phyloP scores from a whole-genome alignment of 2,329 filamentous ascomycete species.

The Dothiorella sarmentorum region DNA sequence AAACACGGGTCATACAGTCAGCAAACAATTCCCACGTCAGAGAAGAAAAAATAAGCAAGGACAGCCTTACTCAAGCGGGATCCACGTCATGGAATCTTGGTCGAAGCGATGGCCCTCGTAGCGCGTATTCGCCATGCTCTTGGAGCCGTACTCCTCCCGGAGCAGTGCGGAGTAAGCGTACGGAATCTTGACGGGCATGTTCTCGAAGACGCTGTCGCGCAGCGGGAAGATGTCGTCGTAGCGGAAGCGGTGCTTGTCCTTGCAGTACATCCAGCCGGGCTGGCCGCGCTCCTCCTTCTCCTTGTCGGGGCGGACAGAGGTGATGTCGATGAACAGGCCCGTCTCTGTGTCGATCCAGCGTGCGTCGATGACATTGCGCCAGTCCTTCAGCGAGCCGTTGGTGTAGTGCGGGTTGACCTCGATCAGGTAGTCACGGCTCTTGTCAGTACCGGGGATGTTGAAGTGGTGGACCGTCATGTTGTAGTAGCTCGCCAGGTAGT shows the following conservation, averaged over 20 bases:
- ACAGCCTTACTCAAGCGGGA: slow-evolving; percentile 16
- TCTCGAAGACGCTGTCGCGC: slow-evolving; percentile 53
- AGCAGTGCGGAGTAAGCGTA: slow-evolving; percentile 55
- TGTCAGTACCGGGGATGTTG: slow-evolving; percentile 30
- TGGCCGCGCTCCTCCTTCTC: slow-evolving; percentile 38
- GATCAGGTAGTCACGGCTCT: slow-evolving; percentile 47
- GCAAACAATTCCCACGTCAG: neutral
- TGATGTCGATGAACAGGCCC: slow-evolving; percentile 61
- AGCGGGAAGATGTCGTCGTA: slow-evolving; percentile 57
- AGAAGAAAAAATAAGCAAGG: neutral
- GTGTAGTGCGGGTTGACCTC: slow-evolving; percentile 58
- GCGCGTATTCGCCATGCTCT: slow-evolving; percentile 45
- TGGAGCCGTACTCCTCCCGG: slow-evolving; percentile 53
- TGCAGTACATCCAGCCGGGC: slow-evolving; percentile 50
- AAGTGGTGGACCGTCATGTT: slow-evolving; percentile 58
- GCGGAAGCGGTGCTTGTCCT: slow-evolving; percentile 55
- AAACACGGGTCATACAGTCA: neutral
- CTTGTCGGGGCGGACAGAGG: slow-evolving; percentile 50
- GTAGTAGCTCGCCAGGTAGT: slow-evolving; percentile 57
- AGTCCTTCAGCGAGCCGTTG: slow-evolving; percentile 43
- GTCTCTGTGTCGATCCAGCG: slow-evolving; percentile 59
- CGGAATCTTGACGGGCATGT: slow-evolving; percentile 52
- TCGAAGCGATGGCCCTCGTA: slow-evolving; percentile 46
- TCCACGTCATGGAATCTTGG: slow-evolving; percentile 29
- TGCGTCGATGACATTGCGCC: slow-evolving; percentile 56